phyloP scores from a whole-genome alignment of 305 asterid species.

The Fraxinus albicans region DNA sequence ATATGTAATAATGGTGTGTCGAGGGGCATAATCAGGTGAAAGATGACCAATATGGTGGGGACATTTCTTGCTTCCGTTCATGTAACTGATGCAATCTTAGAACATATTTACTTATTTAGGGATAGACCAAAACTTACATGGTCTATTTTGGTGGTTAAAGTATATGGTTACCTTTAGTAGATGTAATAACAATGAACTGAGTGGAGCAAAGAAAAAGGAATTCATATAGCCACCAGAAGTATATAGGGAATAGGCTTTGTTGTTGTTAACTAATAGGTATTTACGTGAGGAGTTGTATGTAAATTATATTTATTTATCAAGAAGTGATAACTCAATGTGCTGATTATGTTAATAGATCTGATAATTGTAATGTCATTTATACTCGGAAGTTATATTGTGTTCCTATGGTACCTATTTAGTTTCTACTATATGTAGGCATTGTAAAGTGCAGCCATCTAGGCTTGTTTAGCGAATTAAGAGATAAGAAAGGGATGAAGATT shows the following conservation, averaged over 20 bases:
- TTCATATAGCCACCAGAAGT: background rate
- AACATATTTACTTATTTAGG: background rate
- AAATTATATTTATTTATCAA: background rate
- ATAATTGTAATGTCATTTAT: background rate
- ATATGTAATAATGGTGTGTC: background rate
- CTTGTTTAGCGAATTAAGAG: background rate
- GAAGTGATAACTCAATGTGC: background rate
- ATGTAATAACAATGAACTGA: background rate
- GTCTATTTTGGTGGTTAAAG: background rate
- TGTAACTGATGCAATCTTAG: background rate
- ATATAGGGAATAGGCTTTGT: background rate
- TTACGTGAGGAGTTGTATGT: background rate
- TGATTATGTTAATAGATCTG: background rate
- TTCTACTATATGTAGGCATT: background rate
- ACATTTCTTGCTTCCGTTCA: background rate
- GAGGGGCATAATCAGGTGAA: background rate
- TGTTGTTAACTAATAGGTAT: background rate
- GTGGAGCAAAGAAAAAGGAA: conserved; percentile 1
- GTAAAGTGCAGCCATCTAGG: background rate
- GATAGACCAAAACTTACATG: background rate
- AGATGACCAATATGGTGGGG: background rate
- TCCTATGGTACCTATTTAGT: background rate
- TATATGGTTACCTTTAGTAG: background rate
- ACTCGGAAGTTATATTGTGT: background rate
- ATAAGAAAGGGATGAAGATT: background rate